These are phyloP conservation scores for Sporothrix dimorphospora DNA, from an alignment of 2,329 filamentous ascomycete species.

Conservation along the genomic window DNA sequence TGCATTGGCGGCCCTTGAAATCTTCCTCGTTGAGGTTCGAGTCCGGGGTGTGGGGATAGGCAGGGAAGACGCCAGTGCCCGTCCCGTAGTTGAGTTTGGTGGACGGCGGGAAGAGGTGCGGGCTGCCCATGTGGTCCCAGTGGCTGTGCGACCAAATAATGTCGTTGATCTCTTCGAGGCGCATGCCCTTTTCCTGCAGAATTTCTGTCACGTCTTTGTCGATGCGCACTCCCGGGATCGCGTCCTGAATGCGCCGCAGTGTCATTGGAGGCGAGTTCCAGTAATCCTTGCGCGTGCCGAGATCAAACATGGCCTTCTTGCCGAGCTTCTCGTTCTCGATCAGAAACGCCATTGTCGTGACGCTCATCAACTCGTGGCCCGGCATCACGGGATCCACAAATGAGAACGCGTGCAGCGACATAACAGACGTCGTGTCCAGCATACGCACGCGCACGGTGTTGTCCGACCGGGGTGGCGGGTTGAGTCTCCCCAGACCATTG, in stretches of 20 bases:
- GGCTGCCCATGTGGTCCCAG: constrained; percentile 3
- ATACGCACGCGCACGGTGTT: neutral
- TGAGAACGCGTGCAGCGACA: neutral
- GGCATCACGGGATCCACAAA: neutral
- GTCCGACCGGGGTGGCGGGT: neutral
- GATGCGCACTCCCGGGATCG: neutral
- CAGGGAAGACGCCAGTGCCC: neutral
- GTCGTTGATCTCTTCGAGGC: neutral
- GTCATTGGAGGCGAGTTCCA: neutral
- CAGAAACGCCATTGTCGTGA: neutral
- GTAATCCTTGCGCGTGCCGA: neutral
- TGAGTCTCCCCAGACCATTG: neutral
- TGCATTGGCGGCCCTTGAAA: neutral
- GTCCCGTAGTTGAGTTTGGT: neutral
- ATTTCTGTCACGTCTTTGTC: neutral
- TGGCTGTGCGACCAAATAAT: constrained; percentile 6
- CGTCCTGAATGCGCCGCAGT: neutral
- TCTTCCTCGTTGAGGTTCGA: neutral
- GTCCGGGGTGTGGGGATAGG: neutral
- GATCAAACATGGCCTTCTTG: neutral
- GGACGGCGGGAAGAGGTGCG: neutral
- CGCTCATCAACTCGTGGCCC: neutral
- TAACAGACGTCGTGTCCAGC: neutral
- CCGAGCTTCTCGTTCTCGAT: neutral
- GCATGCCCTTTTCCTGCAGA: neutral